Base-by-base conservation (phyloP, 345 rosid genomes). In the Populus davidiana region DNA sequence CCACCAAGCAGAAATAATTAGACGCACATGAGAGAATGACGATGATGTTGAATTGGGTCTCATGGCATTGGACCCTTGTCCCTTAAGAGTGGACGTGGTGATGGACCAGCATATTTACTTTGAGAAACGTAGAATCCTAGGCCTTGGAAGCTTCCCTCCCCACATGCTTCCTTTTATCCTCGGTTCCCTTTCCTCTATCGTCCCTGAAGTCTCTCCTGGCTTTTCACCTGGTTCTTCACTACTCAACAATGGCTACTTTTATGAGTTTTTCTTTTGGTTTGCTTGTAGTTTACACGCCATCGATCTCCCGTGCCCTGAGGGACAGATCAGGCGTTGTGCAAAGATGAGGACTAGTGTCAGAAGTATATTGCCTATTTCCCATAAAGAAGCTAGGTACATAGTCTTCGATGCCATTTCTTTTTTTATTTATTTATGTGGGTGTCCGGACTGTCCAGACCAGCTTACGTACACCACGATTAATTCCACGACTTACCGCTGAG, bases 41-140 rank as follows among this genome's bases (percentile, higher is more conserved):
- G 7, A 41, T 18, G 31, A 13, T 35, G 73, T 27, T 31, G 72
- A 67, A 66, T 11, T 20, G 5, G 27, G 67, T 50, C 4, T 8
- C 12, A 35, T 54, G 69, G 73, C 23, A 33, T 41, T 16, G 75
- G 66, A n/a, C 75, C 70, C 59, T 20, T 68, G 39, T 68, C 38
- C 76, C 36, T 3, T 47, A 18, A 49, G 10, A n/a, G 13, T 41
- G 47, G 69, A 33, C 20, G 36, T 62, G 44, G 61, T 1, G 0
- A 49, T 17, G 72, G 65, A 52, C 72, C 72, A 50, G 25, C 27
- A 38, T 8, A 13, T 47, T 2, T 35, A 38, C 39, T 43, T 61
- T 59, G 6, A 64, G 27, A 39, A 56, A 78, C 63, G 44, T 8
- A 21, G 81, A 73, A 79, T 79, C 81, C 77, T 54, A 79, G 73